These are phyloP conservation scores for Ilyonectria robusta DNA, from an alignment of 2,329 filamentous ascomycete species.

Conservation along the genomic window DNA sequence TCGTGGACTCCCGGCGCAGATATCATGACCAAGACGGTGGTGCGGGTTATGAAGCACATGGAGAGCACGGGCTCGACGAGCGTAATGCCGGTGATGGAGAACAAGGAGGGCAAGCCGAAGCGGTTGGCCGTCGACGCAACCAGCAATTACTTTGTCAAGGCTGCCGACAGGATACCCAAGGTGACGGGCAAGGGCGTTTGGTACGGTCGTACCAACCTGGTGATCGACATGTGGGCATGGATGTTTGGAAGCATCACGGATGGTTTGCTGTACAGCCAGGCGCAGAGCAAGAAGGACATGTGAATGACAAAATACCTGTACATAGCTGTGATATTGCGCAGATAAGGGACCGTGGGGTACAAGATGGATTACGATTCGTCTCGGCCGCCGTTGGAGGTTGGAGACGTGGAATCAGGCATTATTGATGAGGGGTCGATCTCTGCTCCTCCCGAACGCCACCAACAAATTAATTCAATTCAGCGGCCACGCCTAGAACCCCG, in stretches of 20 bases:
- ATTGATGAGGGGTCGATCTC: background rate
- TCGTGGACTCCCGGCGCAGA: conserved; percentile 79
- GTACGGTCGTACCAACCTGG: conserved; percentile 53
- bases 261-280: conserved; percentile 50
- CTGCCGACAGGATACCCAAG: conserved; percentile 54
- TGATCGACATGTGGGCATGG: conserved; percentile 49
- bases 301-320: background rate
- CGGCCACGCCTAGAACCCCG: background rate
- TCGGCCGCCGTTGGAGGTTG: background rate
- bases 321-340: background rate
- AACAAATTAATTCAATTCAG: background rate
- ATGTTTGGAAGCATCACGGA: conserved; percentile 50
- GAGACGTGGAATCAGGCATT: background rate
- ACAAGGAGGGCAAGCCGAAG: conserved; percentile 42
- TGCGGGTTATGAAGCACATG: conserved; percentile 68
- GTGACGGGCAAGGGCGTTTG: conserved; percentile 52
- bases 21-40: conserved; percentile 60
- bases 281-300: conserved; percentile 43
- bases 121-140: conserved; percentile 47
- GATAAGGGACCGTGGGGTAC: background rate
- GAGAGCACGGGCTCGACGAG: conserved; percentile 59
- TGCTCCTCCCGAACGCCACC: background rate
- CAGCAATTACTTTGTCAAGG: conserved; percentile 55
- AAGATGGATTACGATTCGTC: background rate
- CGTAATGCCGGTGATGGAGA: conserved; percentile 61